Evolutionary conservation across 2,329 filamentous ascomycete genomes (phyloP), one percentile per base, ranked within the genome.

Genomic region (Fusarium lyarnte): DNA sequence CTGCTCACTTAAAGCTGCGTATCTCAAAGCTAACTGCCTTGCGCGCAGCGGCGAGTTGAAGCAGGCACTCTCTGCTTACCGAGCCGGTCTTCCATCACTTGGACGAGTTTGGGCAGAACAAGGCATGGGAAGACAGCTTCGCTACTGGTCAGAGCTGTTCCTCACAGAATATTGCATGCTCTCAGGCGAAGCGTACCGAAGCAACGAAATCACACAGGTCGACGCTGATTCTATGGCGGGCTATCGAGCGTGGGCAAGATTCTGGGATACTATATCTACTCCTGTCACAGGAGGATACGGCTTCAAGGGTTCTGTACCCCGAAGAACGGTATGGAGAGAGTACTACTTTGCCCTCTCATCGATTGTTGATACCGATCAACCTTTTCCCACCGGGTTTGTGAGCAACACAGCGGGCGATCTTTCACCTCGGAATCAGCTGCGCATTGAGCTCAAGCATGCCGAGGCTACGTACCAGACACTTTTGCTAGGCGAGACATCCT

Each of bases 321-420:
- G 92, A 70, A 87, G 92, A 69, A 84, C 89, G 43, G 90, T 97
- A 47, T 98, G 95, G 95, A 91, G 89, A 76, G 90, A 93, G 70
- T 98, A 98, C 80, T 97, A 97, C 79, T 84, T 89, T 47, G 89
- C 92, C 2, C 84, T 98, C 23, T 97, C 94, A 4, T 86, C 86
- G n/a, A 89, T 97, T 39, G 81, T 98, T 11, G 91, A 92, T 75
- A 83, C 89, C 59, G 88, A 90, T 65, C 78, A 93, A 27, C 84
- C 90, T 1, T 93, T 90, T 58, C 86, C 88, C 3, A 84, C 85
- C 0, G 87, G 84, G 8, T 82, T 86, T 69, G 72, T 84, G 59
- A 77, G 80, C 71, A 77, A 82, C 47, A 78, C 80, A 39, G 76
- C 83, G 16, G 83, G 83, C 38, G 87, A 89, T 43, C 81, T 85